Evolutionary conservation across 1,139 yeast genomes (phyloP), one percentile per base, ranked within the genome.

Genomic region (Taiozyma sp.): DNA sequence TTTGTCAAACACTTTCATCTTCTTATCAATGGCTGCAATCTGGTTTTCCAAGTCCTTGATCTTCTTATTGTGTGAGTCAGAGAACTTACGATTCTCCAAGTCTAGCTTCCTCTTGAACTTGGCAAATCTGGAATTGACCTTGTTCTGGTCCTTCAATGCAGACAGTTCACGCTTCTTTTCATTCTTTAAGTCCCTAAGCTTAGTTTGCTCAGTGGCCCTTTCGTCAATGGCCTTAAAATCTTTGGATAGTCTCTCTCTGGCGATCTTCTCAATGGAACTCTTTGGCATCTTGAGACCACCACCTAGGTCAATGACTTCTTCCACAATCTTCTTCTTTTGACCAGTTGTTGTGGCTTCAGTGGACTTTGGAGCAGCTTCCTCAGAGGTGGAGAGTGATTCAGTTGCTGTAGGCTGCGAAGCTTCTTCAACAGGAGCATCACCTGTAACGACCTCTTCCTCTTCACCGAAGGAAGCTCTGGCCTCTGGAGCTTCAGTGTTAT

Each of bases 231-330:
- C 50, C 2, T 49, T 51, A 23, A 63, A 41, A 44, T 57, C 53
- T 45, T 54, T 54, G 34, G 58, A 49, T 28, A 62, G 51, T 47
- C 50, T 58, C 34, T 52, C 56, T 49, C 48, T 56, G 2, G 65
- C 65, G 48, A 62, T 62, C 9, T 56, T 59, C 22, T 60, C 53
- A 29, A 62, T 55, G 10, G 54, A 53, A 43, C 62, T 57, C 60
- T 77, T 80, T 38, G 80, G 73, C 76, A 78, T 70, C 56, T 71
- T 75, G 64, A 78, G 70, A 4, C 83, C 83, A 49, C 76, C 71
- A 47, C 83, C 83, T 54, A 79, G 70, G 54, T 78, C 79, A 55
- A 78, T 67, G 22, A 76, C 66, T 54, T 71, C 72, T 54, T 77
- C 63, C 28, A 56, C 57, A 28, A 54, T 53, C 51, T 53, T 53